phyloP scores from a whole-genome alignment of 192 early-diverging fungal species.

The Linnemannia schmuckeri region DNA sequence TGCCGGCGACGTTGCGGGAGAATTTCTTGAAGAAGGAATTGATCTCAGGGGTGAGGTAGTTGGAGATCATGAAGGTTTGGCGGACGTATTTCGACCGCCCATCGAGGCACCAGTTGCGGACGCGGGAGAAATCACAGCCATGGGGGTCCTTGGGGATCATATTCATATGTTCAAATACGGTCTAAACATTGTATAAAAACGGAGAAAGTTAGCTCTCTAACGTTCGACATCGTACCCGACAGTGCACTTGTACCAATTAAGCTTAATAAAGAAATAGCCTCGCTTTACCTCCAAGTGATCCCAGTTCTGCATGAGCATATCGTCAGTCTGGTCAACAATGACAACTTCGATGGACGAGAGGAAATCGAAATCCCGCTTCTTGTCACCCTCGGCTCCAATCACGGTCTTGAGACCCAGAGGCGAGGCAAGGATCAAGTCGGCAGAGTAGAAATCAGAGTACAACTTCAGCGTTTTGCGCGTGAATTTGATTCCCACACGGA shows the following conservation, averaged over 20 bases:
- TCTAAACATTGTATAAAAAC: constrained; percentile 50
- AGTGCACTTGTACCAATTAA: too few species aligned
- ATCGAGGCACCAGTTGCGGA: constrained; percentile 89
- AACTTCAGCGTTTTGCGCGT: constrained; percentile 88
- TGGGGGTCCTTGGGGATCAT: constrained; percentile 91
- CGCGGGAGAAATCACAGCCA: constrained; percentile 95
- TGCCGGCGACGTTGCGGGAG: constrained; percentile 74
- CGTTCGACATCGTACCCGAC: too few species aligned
- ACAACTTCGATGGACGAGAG: constrained; percentile 93
- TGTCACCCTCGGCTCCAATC: constrained; percentile 87
- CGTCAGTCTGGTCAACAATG: constrained; percentile 88
- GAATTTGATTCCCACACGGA: constrained; percentile 93
- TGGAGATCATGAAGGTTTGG: constrained; percentile 89
- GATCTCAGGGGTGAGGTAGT: constrained; percentile 91
- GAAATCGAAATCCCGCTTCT: constrained; percentile 93
- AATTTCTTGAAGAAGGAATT: constrained; percentile 86
- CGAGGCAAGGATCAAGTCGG: constrained; percentile 93
- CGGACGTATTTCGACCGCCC: constrained; percentile 87
- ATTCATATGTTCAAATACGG: constrained; percentile 89
- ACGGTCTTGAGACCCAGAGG: constrained; percentile 92
- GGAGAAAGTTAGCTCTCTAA: constrained; percentile 4
- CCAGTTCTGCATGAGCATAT: constrained; percentile 99
- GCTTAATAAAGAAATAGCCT: background rate
- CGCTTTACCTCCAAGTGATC: constrained; percentile 84
- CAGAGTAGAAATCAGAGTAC: constrained; percentile 88